These are phyloP conservation scores for Furculomyces boomerangus DNA, from an alignment of 371 early-diverging fungal species.

Conservation along the genomic window DNA sequence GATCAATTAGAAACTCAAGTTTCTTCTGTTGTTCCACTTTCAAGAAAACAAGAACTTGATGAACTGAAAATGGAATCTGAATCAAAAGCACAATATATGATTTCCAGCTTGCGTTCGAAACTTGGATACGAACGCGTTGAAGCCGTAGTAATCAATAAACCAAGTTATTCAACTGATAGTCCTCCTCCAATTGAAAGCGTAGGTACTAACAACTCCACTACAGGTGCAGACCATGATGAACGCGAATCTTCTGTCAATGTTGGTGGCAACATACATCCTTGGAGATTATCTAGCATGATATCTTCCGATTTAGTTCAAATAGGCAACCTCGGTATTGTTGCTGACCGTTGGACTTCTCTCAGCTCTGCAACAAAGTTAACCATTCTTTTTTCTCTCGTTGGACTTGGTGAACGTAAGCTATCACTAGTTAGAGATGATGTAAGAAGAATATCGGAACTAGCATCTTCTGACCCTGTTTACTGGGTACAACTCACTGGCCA, in stretches of 20 bases:
- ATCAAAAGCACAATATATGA: not conserved
- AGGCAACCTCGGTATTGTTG: not conserved
- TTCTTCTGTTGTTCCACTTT: not conserved
- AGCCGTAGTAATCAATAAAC: not conserved
- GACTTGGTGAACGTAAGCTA: conserved; percentile 2
- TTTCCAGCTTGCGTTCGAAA: not conserved
- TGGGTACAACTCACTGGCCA: not conserved
- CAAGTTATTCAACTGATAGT: not conserved
- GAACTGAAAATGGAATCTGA: not conserved
- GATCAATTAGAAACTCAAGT: conserved; percentile 2
- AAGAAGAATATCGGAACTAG: not conserved
- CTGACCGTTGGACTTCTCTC: not conserved
- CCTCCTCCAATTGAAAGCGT: not conserved
- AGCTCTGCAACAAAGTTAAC: not conserved
- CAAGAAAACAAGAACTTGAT: not conserved
- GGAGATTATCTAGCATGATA: not conserved
- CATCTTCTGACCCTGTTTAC: not conserved
- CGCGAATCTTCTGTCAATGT: not conserved
- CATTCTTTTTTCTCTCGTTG: not conserved
- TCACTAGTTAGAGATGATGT: not conserved
- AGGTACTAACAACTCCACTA: not conserved
- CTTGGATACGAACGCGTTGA: not conserved
- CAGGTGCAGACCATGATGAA: not conserved
- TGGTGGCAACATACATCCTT: not conserved
- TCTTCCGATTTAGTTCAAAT: not conserved